Evolutionary conservation across 805 yeast species (phyloP), one percentile per base, ranked within the genome.

Genomic region (Candida yuanshanica): DNA sequence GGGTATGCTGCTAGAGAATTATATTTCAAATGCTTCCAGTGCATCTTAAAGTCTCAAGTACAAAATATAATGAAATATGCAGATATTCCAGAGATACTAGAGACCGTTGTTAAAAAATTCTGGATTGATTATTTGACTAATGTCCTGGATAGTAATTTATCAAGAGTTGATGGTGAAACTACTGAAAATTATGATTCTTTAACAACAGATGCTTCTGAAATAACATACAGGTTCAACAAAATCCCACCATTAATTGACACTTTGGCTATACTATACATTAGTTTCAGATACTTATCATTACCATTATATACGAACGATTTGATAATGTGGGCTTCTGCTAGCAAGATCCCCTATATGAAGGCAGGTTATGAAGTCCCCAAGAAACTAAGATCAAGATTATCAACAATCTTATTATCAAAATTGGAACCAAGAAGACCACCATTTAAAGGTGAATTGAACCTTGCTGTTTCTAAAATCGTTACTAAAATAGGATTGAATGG

Each of bases 221-320:
- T 31, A 7, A 27, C n/a, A 6, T 36, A 38, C 31, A 43, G n/a
- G 23, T 42, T 41, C 35, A 35, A 45, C 36, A 37, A 24, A 26
- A 26, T 41, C 35, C 47, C 39, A 10, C 45, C 42, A 8, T 32
- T 51, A 11, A 38, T 36, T 17, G 43, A 44, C 13, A 31, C 41
- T 9, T 27, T 70, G 5, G 51, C 70, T 7, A 51, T 80, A 1
- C 59, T 78, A 16, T 81, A 80, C 53, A 42, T 79, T 36, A 74
- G 80, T 2, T 53, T 74, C n/a, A 46, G 73, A 8, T 68, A 70
- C 42, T 49, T 77, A 46, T 64, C 69, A 22, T 44, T 68, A 17
- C 83, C 87, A 0, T 43, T 81, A 2, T 77, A 72, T 51, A 47
- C 72, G 5, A 58, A 61, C 41, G 84, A 80, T 52, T 56, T 77